A percentile compares a stretch with the other conserved stretches of the same genome.
Conservation (phyloP, 805 yeast genomes). For the Lipomyces sp. region DNA sequence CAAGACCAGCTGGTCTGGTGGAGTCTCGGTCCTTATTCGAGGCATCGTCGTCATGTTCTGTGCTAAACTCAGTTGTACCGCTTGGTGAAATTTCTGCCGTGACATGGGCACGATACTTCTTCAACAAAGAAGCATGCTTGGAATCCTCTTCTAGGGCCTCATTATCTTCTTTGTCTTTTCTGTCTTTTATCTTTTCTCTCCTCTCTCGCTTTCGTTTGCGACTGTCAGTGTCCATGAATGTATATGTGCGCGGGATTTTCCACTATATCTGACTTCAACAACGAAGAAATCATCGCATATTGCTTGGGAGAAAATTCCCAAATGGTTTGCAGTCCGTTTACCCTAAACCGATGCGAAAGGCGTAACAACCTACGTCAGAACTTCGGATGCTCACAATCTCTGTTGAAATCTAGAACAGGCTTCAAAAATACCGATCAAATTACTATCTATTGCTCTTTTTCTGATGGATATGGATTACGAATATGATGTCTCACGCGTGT, state of each 20-base stretch:
- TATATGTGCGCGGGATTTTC: too few relatives aligned
- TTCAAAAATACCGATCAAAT: too few relatives aligned
- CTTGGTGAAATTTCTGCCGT: background rate
- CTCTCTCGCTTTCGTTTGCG: background rate
- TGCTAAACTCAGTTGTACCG: background rate
- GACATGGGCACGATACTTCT: conserved; percentile 44
- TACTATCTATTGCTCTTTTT: too few relatives aligned
- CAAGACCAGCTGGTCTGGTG: conserved; percentile 38
- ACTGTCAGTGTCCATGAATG: too few relatives aligned
- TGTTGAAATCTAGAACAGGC: too few relatives aligned
- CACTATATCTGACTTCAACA: background rate
- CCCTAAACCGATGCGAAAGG: too few relatives aligned
- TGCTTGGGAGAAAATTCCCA: background rate
- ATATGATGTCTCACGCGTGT: too few relatives aligned
- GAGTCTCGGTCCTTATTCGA: conserved; percentile 18
- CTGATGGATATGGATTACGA: too few relatives aligned
- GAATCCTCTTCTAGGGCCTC: conserved; percentile 31
- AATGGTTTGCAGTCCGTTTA: background rate
- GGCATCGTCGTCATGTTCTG: conserved; percentile 16
- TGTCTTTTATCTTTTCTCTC: conserved; percentile 2
- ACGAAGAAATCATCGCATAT: background rate
- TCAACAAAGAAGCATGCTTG: conserved; percentile 51
- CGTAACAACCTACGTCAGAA: too few relatives aligned
- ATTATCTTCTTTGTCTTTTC: background rate
- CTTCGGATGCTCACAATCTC: too few relatives aligned